These are phyloP conservation scores for Proteromonas lacertae DNA, from an alignment of 352 stramenopile species.

Conservation along the genomic window DNA sequence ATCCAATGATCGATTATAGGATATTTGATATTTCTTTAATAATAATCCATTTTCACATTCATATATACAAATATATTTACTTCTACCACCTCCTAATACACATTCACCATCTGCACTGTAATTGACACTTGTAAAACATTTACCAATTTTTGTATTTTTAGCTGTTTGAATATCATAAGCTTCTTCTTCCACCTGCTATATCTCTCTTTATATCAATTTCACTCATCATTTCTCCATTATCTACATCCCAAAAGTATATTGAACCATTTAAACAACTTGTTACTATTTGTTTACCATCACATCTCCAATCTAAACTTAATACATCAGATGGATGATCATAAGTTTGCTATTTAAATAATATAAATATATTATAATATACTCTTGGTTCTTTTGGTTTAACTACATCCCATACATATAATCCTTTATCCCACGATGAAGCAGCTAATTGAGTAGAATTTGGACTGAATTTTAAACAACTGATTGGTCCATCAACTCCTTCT, in stretches of 20 bases:
- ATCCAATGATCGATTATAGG: constrained; percentile 33
- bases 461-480: constrained; percentile 65
- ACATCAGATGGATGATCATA: constrained; percentile 78
- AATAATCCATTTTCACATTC: constrained; percentile 59
- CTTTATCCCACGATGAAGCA: constrained; percentile 88
- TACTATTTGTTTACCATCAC: constrained; percentile 77
- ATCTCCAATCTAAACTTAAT: constrained; percentile 68
- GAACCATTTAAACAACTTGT: constrained; percentile 71
- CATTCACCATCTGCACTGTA: constrained; percentile 90
- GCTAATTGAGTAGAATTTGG: constrained; percentile 33
- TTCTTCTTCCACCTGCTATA: constrained; percentile 50
- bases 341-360: constrained; percentile 33
- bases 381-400: constrained; percentile 56
- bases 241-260: constrained; percentile 82
- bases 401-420: constrained; percentile 86
- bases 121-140: constrained; percentile 92
- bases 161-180: constrained; percentile 25
- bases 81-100: constrained; percentile 75
- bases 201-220: constrained; percentile 83
- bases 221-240: constrained; percentile 58
- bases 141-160: constrained; percentile 43
- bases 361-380: constrained; percentile 4
- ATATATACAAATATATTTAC: constrained; percentile 98
- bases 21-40: constrained; percentile 96
- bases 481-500: constrained; percentile 74